Base-by-base conservation (phyloP, 2,329 filamentous ascomycete species). In the Epichloe bromicola region DNA sequence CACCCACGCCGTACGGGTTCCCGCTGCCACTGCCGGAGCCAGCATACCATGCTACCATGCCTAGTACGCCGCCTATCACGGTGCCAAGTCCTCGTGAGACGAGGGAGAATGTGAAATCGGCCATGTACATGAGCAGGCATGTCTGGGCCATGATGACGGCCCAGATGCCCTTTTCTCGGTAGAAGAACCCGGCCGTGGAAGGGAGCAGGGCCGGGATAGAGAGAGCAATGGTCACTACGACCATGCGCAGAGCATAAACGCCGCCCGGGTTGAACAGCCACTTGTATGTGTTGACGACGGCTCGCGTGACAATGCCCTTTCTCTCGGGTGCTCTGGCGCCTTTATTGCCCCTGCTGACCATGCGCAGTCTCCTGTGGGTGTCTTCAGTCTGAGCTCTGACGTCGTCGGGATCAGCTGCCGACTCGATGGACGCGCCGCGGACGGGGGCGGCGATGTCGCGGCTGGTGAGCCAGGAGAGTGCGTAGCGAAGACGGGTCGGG, bases 101-200 rank as follows among this genome's bases (percentile, higher is more conserved):
- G 5, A 76, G 54, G 0, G 71, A 72, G 46, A 72, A 71, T 0
- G 67, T 69, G 40, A 77, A 76, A 49, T 78, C 74, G 0, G 72
- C 68, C 64, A 75, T 69, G 55, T 76, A 77, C 10, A 72, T 62
- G 1, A 76, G 62, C 2, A 77, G 54, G 1, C 65, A 67, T 0
- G 71, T 73, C 55, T 77, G 74, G 0, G 67, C 74, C 60, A 73
- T 77, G 41, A 78, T 75, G 8, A 76, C 59, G 0, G 64, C 72
- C 74, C 74, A 78, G 0, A 78, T 61, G 0, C 74, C 73, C 56
- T 74, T 75, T 51, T 76, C 68, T 3, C 73, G 67, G 47, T 74
- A 76, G 54, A 69, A 76, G 56, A 78, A 77, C 1, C 70, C 73
- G 0, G 74, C 68, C 1, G 65, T 67, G 26, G 60, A 57, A 0